Base-by-base conservation (phyloP, 306 rosid genomes). In the Begonia peltatifolia region DNA sequence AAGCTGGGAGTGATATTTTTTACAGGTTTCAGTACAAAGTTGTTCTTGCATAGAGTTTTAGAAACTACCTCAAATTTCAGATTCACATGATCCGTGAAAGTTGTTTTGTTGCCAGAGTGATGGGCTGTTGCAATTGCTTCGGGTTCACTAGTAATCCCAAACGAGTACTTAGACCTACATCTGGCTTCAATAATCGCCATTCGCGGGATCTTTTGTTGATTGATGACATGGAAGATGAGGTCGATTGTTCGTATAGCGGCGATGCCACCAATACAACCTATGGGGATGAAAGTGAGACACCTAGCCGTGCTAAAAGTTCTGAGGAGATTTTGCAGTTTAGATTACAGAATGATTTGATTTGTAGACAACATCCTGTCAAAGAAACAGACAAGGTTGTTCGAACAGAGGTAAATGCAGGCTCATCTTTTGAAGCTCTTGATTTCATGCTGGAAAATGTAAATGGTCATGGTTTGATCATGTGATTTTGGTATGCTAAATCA, bases 101-200 rank as follows among this genome's bases (percentile, higher is more conserved):
- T 59, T 47, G 49, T 68, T 71, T 72, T 56, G 22, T 73, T 61
- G 67, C 74, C 6, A 69, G 56, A 62, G 67, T 71, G 50, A 86
- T 92, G 85, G 94, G 75, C 46, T 86, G 93, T 64, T 92, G 93
- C 62, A 72, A 74, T 71, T 92, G 99, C 79, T 92, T 92, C 20
- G 94, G 94, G 41, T 86, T 86, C 60, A 60, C 68, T 12, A 67
- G 79, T 62, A 79, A 55, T 56, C 68, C 59, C 35, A 78, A 73
- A 60, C 65, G 42, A 14, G 13, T 57, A 42, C 48, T 16, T 36
- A 72, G 63, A 55, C 70, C 68, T 38, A 59, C 50, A 56, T 60
- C 68, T 41, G 69, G 65, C 53, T 62, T 47, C 15, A 77, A 70
- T 57, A 64, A 47, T 52, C 72, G 60, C 62, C 75, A 60, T 66